phyloP scores from a whole-genome alignment of 805 yeast species.

The Candida yuanshanica region DNA sequence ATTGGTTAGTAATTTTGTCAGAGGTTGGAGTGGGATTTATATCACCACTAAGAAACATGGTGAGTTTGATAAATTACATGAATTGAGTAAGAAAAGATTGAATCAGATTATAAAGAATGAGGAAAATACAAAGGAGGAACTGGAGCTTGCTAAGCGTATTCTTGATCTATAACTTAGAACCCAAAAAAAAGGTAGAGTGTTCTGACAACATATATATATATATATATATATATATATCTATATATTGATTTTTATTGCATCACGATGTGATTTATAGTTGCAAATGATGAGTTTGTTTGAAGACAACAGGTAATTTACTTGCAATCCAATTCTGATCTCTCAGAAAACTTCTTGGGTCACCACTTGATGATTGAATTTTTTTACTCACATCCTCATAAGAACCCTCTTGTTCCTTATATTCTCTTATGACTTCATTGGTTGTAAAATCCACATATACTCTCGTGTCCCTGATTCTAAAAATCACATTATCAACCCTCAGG shows the following conservation, averaged over 20 bases:
- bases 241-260: not conserved
- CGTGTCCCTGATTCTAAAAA: slow-evolving; percentile 79
- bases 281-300: slow-evolving; percentile 12
- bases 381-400: slow-evolving; percentile 41
- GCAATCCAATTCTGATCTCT: slow-evolving; percentile 88
- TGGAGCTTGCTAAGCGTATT: slow-evolving; percentile 2
- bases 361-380: slow-evolving; percentile 41
- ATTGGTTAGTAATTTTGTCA: slow-evolving; percentile 57
- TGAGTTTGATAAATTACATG: slow-evolving; percentile 6
- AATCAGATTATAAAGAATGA: slow-evolving; percentile 12
- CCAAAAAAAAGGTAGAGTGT: not conserved
- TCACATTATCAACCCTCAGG: slow-evolving; percentile 84
- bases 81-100: slow-evolving; percentile 10
- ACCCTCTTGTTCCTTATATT: slow-evolving; percentile 66
- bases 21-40: slow-evolving; percentile 72
- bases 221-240: not conserved
- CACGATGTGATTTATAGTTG: slow-evolving; percentile 1
- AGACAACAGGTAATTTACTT: slow-evolving; percentile 45
- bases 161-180: not conserved
- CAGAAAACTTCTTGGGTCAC: slow-evolving; percentile 63
- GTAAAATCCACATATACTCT: slow-evolving; percentile 76
- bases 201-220: not conserved
- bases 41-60: slow-evolving; percentile 27
- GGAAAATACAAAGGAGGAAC: slow-evolving; percentile 12
- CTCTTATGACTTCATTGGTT: slow-evolving; percentile 60